These are phyloP conservation scores for Picea engelmannii DNA, from an alignment of 83 land plant genomes.

Conservation along the genomic window DNA sequence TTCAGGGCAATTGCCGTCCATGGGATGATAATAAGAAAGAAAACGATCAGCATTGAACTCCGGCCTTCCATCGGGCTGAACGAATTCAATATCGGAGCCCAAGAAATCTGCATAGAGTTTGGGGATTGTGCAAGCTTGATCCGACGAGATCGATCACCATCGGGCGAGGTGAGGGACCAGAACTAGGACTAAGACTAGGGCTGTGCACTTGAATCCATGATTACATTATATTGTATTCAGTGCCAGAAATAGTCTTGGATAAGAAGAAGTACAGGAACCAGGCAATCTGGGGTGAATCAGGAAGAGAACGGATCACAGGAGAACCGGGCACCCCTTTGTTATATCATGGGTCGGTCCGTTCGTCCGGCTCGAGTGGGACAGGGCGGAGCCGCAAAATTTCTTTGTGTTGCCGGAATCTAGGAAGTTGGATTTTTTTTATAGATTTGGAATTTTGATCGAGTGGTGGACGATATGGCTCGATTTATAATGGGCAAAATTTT, in stretches of 20 bases:
- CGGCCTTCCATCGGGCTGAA: constrained; percentile 17
- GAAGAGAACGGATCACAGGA: background rate
- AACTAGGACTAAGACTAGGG: background rate
- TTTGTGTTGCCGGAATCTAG: too few relatives aligned
- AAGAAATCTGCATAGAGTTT: background rate
- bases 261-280: background rate
- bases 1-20: constrained; percentile 5
- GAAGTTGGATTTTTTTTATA: too few relatives aligned
- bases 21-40: background rate
- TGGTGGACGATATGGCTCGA: too few relatives aligned
- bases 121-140: background rate
- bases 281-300: background rate
- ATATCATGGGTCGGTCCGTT: background rate
- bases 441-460: too few relatives aligned
- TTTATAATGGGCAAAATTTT: too few relatives aligned
- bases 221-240: background rate
- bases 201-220: background rate
- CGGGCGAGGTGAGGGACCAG: background rate
- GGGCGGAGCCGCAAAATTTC: too few relatives aligned
- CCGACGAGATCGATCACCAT: constrained; percentile 11
- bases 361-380: background rate
- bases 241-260: background rate
- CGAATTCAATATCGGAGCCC: constrained; percentile 1
- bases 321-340: too few relatives aligned
- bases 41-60: background rate